Evolutionary conservation across 352 stramenopile genomes (phyloP).

Genomic region (Pythium inflatum): DNA sequence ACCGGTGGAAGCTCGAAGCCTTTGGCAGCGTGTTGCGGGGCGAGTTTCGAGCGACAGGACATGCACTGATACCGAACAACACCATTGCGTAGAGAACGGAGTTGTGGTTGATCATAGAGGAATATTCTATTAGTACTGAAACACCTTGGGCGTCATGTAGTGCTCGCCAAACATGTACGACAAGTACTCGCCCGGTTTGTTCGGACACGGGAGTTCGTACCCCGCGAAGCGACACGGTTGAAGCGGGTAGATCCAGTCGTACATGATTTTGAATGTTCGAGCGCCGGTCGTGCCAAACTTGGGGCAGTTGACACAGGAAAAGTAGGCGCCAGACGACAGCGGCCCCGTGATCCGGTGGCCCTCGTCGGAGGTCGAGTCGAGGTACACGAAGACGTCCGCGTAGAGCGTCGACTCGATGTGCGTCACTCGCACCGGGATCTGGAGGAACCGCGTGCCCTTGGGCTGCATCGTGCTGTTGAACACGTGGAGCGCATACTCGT

Average conservation of each 20-base stretch:
- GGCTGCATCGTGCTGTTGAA: conserved; percentile 30
- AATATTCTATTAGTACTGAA: conserved; percentile 16
- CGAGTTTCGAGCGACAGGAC: background rate
- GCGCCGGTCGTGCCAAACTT: background rate
- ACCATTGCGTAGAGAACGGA: too few relatives aligned
- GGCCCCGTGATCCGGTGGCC: conserved; percentile 21
- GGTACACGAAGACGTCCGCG: conserved; percentile 41
- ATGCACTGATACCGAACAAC: too few relatives aligned
- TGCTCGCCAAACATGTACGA: conserved; percentile 34
- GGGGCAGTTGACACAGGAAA: conserved; percentile 33
- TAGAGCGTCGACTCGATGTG: conserved; percentile 35
- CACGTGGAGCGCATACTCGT: conserved; percentile 32
- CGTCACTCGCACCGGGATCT: conserved; percentile 34
- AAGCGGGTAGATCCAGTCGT: conserved; percentile 39
- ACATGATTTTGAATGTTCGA: conserved; percentile 30
- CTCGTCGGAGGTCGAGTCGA: conserved; percentile 22
- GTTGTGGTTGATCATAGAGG: too few relatives aligned
- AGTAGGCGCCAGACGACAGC: conserved; percentile 28
- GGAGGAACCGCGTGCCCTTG: conserved; percentile 22
- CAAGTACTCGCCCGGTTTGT: conserved; percentile 32
- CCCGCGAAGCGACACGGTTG: conserved; percentile 31
- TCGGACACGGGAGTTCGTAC: conserved; percentile 30
- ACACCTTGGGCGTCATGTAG: conserved; percentile 30
- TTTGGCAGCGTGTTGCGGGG: background rate
- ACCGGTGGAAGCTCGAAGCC: background rate